Conservation (phyloP, 371 early-diverging fungal species). For the Dinochytrium kinnereticum region DNA sequence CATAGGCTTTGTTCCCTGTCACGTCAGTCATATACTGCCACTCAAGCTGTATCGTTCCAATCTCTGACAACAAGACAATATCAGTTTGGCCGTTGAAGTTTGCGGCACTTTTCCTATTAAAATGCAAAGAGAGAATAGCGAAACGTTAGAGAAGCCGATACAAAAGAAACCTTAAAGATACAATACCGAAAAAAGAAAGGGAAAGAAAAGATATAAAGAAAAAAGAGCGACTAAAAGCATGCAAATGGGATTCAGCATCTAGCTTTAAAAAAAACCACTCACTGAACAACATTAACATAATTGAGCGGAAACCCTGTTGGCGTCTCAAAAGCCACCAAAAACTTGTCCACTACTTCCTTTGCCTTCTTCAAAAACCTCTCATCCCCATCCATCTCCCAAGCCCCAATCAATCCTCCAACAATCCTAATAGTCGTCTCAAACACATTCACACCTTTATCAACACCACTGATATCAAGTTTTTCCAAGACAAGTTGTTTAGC, state of each 20-base stretch:
- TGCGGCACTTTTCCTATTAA: too few species aligned
- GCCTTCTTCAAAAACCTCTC: too few species aligned
- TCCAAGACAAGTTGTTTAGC: constrained; percentile 70
- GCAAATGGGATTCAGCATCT: too few species aligned
- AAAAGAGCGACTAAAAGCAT: constrained; percentile 74
- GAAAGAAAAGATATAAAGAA: constrained; percentile 53
- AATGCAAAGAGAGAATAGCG: too few species aligned
- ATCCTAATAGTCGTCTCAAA: constrained; percentile 60
- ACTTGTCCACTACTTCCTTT: too few species aligned
- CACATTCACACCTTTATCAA: constrained; percentile 41
- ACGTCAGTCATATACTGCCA: constrained; percentile 51
- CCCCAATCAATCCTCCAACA: constrained; percentile 63
- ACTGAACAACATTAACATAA: too few species aligned
- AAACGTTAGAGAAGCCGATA: not conserved
- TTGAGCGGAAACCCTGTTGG: too few species aligned
- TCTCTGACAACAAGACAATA: constrained; percentile 55
- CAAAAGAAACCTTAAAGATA: constrained; percentile 42
- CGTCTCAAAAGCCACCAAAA: too few species aligned
- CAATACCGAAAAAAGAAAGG: constrained; percentile 32
- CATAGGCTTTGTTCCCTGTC: constrained; percentile 55
- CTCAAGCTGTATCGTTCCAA: constrained; percentile 52
- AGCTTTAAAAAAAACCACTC: too few species aligned
- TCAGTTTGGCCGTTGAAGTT: too few species aligned
- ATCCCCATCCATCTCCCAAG: constrained; percentile 75
- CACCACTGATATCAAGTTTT: constrained; percentile 26